These are phyloP conservation scores for Aegilops umbellulata DNA, from an alignment of 176 grass and related monocot species.

Conservation along the genomic window DNA sequence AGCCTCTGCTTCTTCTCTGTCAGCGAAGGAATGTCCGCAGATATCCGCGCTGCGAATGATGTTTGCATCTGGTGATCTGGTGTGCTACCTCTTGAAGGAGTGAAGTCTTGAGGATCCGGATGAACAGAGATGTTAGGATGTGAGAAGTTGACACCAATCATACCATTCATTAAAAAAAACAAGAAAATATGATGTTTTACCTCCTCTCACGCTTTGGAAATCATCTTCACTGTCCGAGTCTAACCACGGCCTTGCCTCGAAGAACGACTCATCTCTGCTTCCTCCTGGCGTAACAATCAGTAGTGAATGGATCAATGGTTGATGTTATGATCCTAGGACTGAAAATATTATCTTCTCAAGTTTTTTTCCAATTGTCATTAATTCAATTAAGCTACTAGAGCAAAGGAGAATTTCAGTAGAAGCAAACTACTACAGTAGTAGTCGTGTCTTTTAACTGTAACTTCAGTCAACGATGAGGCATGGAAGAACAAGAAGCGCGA, in stretches of 20 bases:
- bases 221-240: slow-evolving; percentile 84
- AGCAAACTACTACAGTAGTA: not conserved
- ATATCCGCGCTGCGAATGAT: not conserved
- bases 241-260: slow-evolving; percentile 63
- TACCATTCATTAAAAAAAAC: not conserved
- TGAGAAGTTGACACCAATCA: not conserved
- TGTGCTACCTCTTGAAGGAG: slow-evolving; percentile 51
- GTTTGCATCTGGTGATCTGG: slow-evolving; percentile 38
- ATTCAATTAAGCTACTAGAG: not conserved
- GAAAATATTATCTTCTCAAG: not conserved
- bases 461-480: not conserved
- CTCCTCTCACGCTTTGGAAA: slow-evolving; percentile 82
- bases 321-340: not conserved
- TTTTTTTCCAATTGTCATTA: not conserved
- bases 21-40: slow-evolving; percentile 19
- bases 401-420: not conserved
- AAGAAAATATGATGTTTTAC: slow-evolving; percentile 32
- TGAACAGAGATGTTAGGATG: not conserved
- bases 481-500: not conserved
- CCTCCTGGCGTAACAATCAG: slow-evolving; percentile 43
- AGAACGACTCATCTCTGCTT: slow-evolving; percentile 79
- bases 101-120: slow-evolving; percentile 41
- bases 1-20: slow-evolving; percentile 49
- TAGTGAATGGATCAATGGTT: not conserved
- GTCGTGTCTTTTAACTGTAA: not conserved